Percentiles rank a stretch among this genome's conserved stretches.
phyloP scores from a whole-genome alignment of 140 eudicot genomes.

The Ambrosia hybrid region DNA sequence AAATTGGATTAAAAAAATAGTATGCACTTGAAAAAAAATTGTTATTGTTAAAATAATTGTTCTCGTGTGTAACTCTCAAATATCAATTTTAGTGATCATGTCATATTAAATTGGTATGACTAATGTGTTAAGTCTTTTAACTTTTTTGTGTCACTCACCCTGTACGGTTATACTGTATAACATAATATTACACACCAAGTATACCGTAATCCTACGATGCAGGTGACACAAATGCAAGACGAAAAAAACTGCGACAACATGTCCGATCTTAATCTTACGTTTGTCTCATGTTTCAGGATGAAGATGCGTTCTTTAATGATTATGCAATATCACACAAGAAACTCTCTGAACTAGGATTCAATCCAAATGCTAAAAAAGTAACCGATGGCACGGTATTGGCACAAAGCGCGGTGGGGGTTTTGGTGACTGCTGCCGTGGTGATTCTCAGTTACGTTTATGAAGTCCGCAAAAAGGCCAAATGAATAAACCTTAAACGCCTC shows the following conservation, averaged over 20 bases:
- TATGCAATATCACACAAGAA: constrained; percentile 92
- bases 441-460: constrained; percentile 71
- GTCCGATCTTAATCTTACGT: constrained; percentile 7
- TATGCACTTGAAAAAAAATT: too few relatives aligned
- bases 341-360: constrained; percentile 86
- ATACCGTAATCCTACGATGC: not conserved
- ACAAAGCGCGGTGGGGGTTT: constrained; percentile 90
- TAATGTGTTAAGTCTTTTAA: too few relatives aligned
- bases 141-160: not conserved
- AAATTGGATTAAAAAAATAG: not conserved
- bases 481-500: not conserved
- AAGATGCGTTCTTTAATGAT: constrained; percentile 80
- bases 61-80: not conserved
- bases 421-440: constrained; percentile 88
- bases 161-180: constrained; percentile 4
- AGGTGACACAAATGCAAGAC: not conserved
- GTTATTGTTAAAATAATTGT: too few relatives aligned
- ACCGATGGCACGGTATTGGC: constrained; percentile 71
- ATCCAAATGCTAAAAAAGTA: constrained; percentile 48
- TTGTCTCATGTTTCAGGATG: constrained; percentile 67
- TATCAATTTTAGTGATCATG: not conserved
- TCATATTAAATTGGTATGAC: not conserved
- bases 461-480: constrained; percentile 64
- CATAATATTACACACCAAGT: constrained; percentile 12
- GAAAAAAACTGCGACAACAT: not conserved